Base-by-base conservation (phyloP, 73 alveolate genomes). In the Halteria grandinella region DNA sequence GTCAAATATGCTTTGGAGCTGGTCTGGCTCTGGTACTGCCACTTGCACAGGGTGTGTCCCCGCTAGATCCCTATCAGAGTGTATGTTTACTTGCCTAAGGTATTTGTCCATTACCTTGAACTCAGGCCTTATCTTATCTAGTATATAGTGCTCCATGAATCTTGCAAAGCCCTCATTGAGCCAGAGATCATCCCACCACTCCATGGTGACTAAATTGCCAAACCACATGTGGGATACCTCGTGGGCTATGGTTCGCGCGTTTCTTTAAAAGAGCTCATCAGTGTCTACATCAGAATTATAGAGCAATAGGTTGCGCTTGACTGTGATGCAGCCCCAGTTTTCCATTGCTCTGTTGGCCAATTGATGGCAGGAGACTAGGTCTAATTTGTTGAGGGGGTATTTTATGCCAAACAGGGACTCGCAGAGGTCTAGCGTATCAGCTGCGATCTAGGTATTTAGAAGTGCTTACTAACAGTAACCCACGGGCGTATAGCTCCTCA, bases 171-270 rank as follows among this genome's bases (percentile, higher is more conserved):
- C 94, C 57, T 91, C 97, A 71, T 91, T 91, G 28, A 91, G 87
- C 97, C 97, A 91, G 49, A 91, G 48, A 55, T 91, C 95, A 48
- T 88, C 93, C 97, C 97, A 91, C 97, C 97, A 88, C 29, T 79
- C 89, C 94, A 91, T 88, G 18, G 97, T 91, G 18, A 91, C 95
- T 17, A 91, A 52, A 60, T 91, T 91, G 7, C 97, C 97, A 85
- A 91, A 91, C 97, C 97, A 91, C 97, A 91, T 91, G 49, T 91
- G 97, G 1, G 97, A 75, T 3, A 91, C 55, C 72, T 91, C 97
- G 55, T 91, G 97, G 20, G 87, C 79, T 8, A 91, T 53, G n/a
- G 91, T 51, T 48, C 84, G 43, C 34, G 87, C 34, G 33, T 83
- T 83, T 34, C 85, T 41, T 29, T 75, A n/a, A n/a, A n/a, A n/a